phyloP scores from a whole-genome alignment of 2,329 filamentous ascomycete genomes.

The Penicillium sp. region DNA sequence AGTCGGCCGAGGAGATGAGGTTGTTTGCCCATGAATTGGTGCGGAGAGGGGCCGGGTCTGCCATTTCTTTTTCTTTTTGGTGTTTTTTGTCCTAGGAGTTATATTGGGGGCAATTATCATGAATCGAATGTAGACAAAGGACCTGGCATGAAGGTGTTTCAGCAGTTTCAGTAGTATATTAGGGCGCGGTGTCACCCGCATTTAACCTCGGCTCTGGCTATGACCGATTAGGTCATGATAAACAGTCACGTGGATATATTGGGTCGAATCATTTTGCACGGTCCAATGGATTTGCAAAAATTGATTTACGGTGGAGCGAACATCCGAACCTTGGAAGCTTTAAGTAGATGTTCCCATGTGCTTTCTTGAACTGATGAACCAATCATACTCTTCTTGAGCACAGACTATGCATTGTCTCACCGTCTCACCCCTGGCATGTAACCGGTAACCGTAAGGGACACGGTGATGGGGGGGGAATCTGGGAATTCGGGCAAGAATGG shows the following conservation, averaged over 20 bases:
- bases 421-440: constrained; percentile 6
- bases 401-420: constrained; percentile 4
- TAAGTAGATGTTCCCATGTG: not conserved
- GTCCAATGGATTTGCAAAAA: not conserved
- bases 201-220: constrained; percentile 6
- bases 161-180: not conserved
- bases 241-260: constrained; percentile 1
- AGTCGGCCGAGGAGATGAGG: constrained; percentile 35
- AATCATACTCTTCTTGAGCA: not conserved
- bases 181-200: not conserved
- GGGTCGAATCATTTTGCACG: not conserved
- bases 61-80: constrained; percentile 9
- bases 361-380: not conserved
- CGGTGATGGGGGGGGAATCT: constrained; percentile 1
- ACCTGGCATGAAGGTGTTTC: not conserved
- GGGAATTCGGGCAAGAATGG: constrained; percentile 20
- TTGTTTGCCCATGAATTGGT: constrained; percentile 30
- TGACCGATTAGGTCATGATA: constrained; percentile 2
- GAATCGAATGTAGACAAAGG: not conserved
- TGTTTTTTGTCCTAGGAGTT: not conserved
- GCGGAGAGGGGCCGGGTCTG: constrained; percentile 21
- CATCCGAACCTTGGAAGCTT: not conserved
- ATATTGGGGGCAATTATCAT: not conserved
- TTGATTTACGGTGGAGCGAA: not conserved
- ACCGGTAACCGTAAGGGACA: not conserved